Conservation (phyloP, 2,329 filamentous ascomycete species). For the Colletotrichum phormii region DNA sequence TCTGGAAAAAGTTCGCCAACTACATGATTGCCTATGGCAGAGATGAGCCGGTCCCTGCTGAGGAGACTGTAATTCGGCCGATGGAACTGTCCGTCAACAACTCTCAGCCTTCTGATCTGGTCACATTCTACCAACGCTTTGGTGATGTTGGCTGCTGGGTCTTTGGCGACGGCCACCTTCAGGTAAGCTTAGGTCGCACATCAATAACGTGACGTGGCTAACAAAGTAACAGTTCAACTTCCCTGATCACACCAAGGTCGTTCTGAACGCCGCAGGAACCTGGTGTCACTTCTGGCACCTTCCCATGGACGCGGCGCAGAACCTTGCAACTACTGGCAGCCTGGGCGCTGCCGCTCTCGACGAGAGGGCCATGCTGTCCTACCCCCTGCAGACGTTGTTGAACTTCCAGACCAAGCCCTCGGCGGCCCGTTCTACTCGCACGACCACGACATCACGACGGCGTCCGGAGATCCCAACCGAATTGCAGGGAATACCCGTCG, state of each 20-base stretch:
- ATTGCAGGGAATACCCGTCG: constrained; percentile 73
- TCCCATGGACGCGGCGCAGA: constrained; percentile 75
- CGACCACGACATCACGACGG: constrained; percentile 61
- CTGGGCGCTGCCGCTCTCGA: constrained; percentile 78
- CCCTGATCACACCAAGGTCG: constrained; percentile 87
- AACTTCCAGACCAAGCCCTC: constrained; percentile 69
- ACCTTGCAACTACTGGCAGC: constrained; percentile 73
- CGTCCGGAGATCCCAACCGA: constrained; percentile 71
- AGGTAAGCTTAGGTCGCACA: constrained; percentile 58
- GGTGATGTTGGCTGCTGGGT: constrained; percentile 86
- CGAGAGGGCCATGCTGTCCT: constrained; percentile 77
- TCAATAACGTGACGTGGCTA: constrained; percentile 36
- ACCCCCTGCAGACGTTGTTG: constrained; percentile 78
- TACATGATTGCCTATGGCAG: constrained; percentile 81
- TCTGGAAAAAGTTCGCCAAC: constrained; percentile 81
- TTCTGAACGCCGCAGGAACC: constrained; percentile 78
- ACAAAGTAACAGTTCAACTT: constrained; percentile 78
- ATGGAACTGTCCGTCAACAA: constrained; percentile 36
- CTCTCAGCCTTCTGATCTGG: constrained; percentile 65
- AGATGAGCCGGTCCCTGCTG: constrained; percentile 69
- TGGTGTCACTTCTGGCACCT: constrained; percentile 85
- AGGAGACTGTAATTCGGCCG: constrained; percentile 57
- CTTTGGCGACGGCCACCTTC: constrained; percentile 83
- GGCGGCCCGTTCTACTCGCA: constrained; percentile 52
- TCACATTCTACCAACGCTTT: constrained; percentile 85